Percentiles rank a stretch among this genome's conserved stretches.
Conservation (phyloP, 768 basidiomycete species). For the Auricularia sp. region DNA sequence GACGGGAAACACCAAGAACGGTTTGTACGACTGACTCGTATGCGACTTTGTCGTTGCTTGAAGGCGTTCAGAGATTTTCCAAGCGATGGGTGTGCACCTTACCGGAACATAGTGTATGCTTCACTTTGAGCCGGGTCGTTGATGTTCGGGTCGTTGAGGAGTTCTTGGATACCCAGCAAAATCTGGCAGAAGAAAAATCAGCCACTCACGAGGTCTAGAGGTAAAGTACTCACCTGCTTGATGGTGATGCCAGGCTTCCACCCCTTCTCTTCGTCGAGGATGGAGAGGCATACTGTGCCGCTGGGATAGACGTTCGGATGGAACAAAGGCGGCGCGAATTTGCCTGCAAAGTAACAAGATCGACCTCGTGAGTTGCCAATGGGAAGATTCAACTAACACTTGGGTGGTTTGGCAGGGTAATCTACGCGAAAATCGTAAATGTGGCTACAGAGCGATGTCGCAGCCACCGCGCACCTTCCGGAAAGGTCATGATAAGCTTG, state of each 20-base stretch:
- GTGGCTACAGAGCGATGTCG: slow-evolving; percentile 2
- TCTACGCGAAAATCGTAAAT: slow-evolving; percentile 36
- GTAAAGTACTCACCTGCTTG: slow-evolving; percentile 62
- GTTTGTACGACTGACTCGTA: slow-evolving; percentile 61
- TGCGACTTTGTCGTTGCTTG: slow-evolving; percentile 83
- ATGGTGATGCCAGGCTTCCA: slow-evolving; percentile 99
- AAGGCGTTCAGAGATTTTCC: slow-evolving; percentile 9
- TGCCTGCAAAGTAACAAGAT: slow-evolving; percentile 45
- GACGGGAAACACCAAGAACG: neutral
- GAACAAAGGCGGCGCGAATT: slow-evolving; percentile 92
- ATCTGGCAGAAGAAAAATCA: slow-evolving; percentile 44
- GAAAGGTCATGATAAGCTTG: slow-evolving; percentile 90
- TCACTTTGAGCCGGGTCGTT: slow-evolving; percentile 98
- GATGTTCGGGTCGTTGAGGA: slow-evolving; percentile 91
- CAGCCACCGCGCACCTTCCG: slow-evolving; percentile 59
- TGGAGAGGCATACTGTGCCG: slow-evolving; percentile 95
- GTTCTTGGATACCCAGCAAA: slow-evolving; percentile 88
- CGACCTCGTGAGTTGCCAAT: slow-evolving; percentile 4
- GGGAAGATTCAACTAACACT: slow-evolving; percentile 45
- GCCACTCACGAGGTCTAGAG: neutral
- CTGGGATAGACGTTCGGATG: slow-evolving; percentile 99
- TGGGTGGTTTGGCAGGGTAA: slow-evolving; percentile 92
- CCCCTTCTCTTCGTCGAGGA: slow-evolving; percentile 95
- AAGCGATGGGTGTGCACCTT: slow-evolving; percentile 23
- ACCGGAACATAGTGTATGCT: slow-evolving; percentile 99